Evolutionary conservation across 73 alveolate genomes (phyloP), one percentile per base, ranked within the genome.

Genomic region (Stentor coeruleus): DNA sequence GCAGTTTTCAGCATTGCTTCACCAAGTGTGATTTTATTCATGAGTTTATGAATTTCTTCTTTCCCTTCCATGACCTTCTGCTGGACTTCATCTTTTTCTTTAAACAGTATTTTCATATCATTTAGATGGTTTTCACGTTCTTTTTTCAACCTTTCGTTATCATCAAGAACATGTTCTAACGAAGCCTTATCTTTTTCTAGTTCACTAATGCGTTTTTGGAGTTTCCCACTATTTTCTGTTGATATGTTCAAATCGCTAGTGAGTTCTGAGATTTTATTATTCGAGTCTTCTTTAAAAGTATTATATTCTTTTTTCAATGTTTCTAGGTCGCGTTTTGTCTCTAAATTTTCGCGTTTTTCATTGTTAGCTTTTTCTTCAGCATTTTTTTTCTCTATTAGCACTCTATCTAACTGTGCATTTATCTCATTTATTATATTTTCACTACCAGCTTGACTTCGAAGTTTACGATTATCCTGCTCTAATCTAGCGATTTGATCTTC

Each of bases 41-140:
- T 15, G 11, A 66, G 79, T 15, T 20, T 66, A 66, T 20, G 39
- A 66, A 66, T 66, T 20, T 66, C 39, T 66, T 66, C 79, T 26
- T 66, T 66, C 2, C 42, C 14, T 33, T 66, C 79, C 14, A 66
- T 37, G 2, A 66, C 40, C 41, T 66, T 66, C 79, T 66, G 79
- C 26, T 20, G n/a, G 33, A 66, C 37, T 66, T 66, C 79, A 33
- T 66, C 79, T 66, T 66, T 66, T 66, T 66, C 79, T 33, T 31
- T 66, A 33, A 66, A 66, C 14, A 66, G 37, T 20, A 14, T 33
- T 66, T 66, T 66, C 79, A 66, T 66, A 28, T 66, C 79, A 20
- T 20, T 26, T 66, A 66, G 11, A 66, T 66, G 39, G 15, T 26
- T 11, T 20, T 66, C 79, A 14, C 39, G n/a, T 33, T 66, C 79